Percentiles rank a stretch among this genome's conserved stretches.
phyloP scores from a whole-genome alignment of 192 early-diverging fungal genomes.

The Dispira simplex region DNA sequence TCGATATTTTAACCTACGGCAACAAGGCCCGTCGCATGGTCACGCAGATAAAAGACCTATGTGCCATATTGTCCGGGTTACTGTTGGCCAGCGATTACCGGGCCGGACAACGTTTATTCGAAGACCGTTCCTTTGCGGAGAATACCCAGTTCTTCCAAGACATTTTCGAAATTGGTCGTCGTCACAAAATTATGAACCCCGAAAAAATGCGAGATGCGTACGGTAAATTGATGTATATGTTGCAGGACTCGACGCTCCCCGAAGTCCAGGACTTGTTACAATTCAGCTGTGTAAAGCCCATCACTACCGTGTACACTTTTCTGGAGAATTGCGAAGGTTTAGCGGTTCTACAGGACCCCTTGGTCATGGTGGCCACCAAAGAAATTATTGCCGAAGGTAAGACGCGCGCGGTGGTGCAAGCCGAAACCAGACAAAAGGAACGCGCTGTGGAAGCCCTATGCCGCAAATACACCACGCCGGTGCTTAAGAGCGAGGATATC shows the following conservation, averaged over 20 bases:
- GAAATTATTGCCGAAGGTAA: slow-evolving; percentile 57
- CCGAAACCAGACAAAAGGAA: slow-evolving; percentile 85
- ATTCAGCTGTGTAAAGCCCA: slow-evolving; percentile 65
- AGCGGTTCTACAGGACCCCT: slow-evolving; percentile 61
- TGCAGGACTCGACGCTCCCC: slow-evolving; percentile 56
- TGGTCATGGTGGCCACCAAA: slow-evolving; percentile 41
- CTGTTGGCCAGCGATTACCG: slow-evolving; percentile 71
- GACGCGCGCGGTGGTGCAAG: slow-evolving; percentile 47
- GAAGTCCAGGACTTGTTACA: slow-evolving; percentile 65
- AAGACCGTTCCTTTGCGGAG: slow-evolving; percentile 45
- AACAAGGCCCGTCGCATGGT: slow-evolving; percentile 83
- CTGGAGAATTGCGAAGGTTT: slow-evolving; percentile 49
- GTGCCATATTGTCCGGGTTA: slow-evolving; percentile 85
- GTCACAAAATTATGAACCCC: slow-evolving; percentile 87
- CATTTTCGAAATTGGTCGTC: slow-evolving; percentile 50
- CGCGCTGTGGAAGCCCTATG: slow-evolving; percentile 75
- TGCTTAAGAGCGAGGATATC: slow-evolving; percentile 53
- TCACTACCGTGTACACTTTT: slow-evolving; percentile 78
- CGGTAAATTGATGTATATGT: slow-evolving; percentile 90
- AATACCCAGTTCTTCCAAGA: slow-evolving; percentile 68
- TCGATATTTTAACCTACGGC: slow-evolving; percentile 62
- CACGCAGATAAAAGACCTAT: slow-evolving; percentile 89
- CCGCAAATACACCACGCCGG: slow-evolving; percentile 49
- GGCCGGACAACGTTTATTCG: slow-evolving; percentile 63
- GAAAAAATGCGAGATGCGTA: slow-evolving; percentile 95